Percentiles rank a stretch among this genome's conserved stretches.
Conservation (phyloP, 345 rosid genomes). For the Adansonia digitata region DNA sequence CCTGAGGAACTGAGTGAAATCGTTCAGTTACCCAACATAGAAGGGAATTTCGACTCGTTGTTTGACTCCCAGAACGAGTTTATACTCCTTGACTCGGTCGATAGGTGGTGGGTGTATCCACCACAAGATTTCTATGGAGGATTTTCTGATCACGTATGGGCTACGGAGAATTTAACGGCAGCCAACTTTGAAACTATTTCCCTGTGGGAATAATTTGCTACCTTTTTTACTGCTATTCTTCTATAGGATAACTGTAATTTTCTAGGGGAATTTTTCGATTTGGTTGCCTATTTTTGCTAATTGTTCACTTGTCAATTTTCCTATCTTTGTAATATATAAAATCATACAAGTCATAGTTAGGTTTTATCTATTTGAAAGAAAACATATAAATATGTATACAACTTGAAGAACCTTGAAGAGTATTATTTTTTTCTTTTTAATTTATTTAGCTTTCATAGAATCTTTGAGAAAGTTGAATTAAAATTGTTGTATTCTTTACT, state of each 20-base stretch:
- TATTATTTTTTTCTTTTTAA: neutral
- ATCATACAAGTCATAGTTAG: neutral
- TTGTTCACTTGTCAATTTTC: neutral
- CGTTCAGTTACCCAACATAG: constrained; percentile 17
- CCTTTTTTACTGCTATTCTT: neutral
- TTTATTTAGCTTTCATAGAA: neutral
- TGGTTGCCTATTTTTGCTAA: neutral
- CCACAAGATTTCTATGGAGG: constrained; percentile 19
- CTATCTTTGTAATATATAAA: neutral
- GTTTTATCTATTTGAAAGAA: neutral
- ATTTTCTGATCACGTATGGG: constrained; percentile 24
- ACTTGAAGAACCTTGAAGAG: neutral
- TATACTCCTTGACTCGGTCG: constrained; percentile 17
- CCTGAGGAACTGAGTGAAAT: constrained; percentile 12
- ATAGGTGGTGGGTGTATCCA: constrained; percentile 30
- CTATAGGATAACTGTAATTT: neutral
- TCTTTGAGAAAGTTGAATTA: no score
- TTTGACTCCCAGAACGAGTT: constrained; percentile 1
- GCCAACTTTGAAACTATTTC: constrained; percentile 18
- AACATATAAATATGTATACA: neutral
- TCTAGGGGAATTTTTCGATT: neutral
- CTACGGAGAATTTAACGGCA: constrained; percentile 11
- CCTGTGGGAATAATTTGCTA: constrained; percentile 23
- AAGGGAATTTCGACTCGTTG: constrained; percentile 7
- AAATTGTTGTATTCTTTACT: neutral